phyloP scores from a whole-genome alignment of 2,329 filamentous ascomycete species.

The Biscogniauxia marginata region DNA sequence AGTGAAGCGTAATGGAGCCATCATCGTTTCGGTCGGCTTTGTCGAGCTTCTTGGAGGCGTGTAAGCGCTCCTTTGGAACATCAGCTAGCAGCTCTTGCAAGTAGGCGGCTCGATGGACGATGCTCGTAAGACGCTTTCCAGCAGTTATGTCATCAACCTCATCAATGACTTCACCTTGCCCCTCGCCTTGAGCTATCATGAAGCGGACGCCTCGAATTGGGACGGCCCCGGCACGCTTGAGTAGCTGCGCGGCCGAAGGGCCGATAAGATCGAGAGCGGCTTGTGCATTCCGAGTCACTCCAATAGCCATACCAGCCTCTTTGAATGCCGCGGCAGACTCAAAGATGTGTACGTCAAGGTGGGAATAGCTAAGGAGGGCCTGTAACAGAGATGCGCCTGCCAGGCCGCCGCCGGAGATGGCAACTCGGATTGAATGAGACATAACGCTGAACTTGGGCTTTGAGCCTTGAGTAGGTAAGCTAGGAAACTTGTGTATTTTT shows the following conservation, averaged over 20 bases:
- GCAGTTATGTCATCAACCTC: slow-evolving; percentile 8
- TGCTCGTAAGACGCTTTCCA: slow-evolving; percentile 14
- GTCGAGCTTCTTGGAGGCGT: slow-evolving; percentile 23
- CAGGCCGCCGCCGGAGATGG: slow-evolving; percentile 19
- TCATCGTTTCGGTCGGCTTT: slow-evolving; percentile 2
- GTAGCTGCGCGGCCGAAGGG: slow-evolving; percentile 9
- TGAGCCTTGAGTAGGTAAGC: background rate
- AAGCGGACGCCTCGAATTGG: slow-evolving; percentile 23
- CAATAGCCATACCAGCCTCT: slow-evolving; percentile 21
- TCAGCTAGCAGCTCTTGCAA: slow-evolving; percentile 18
- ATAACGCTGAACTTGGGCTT: slow-evolving; percentile 4
- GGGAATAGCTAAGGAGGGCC: slow-evolving; percentile 14
- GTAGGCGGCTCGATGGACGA: slow-evolving; percentile 18
- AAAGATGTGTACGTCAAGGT: slow-evolving; percentile 22
- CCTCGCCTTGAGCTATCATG: slow-evolving; percentile 20
- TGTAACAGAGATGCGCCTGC: slow-evolving; percentile 18
- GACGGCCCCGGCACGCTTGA: slow-evolving; percentile 22
- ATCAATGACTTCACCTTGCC: slow-evolving; percentile 5
- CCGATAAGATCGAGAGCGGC: slow-evolving; percentile 22
- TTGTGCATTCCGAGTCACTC: slow-evolving; percentile 20
- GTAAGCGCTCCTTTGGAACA: slow-evolving; percentile 17
- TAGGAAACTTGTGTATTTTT: background rate
- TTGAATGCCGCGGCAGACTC: slow-evolving; percentile 19
- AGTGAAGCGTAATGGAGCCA: slow-evolving; percentile 12
- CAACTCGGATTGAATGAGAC: slow-evolving; percentile 14